Conservation (phyloP, 1,284 basidiomycete species). For the Cutaneotrichosporon sp. region DNA sequence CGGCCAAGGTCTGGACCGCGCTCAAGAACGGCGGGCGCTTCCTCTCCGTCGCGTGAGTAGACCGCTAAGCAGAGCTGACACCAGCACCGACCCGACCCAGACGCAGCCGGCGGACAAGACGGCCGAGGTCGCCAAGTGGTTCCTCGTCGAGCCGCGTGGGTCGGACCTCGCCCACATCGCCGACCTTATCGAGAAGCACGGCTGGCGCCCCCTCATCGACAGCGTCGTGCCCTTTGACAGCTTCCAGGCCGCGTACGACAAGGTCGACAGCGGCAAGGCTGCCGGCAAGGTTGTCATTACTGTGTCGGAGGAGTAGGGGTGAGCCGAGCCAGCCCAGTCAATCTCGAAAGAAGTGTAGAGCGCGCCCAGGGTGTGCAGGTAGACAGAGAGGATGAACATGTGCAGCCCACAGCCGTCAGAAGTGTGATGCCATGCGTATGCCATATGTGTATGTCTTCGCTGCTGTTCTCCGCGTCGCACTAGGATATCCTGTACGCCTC, state of each 20-base stretch:
- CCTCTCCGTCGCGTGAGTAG: slow-evolving; percentile 14
- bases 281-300: slow-evolving; percentile 23
- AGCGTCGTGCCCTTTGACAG: slow-evolving; percentile 17
- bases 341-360: background rate
- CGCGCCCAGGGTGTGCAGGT: no score
- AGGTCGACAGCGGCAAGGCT: slow-evolving; percentile 16
- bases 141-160: slow-evolving; percentile 23
- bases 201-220: slow-evolving; percentile 20
- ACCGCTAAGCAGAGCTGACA: background rate
- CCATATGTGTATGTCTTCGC: background rate
- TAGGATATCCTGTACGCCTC: slow-evolving; percentile 12
- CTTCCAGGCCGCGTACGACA: slow-evolving; percentile 17
- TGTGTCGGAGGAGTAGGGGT: background rate
- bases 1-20: slow-evolving; percentile 12
- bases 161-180: slow-evolving; percentile 16
- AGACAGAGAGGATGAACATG: background rate
- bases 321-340: no score
- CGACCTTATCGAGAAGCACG: slow-evolving; percentile 7
- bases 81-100: slow-evolving; percentile 9
- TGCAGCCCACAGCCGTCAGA: background rate
- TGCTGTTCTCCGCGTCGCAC: background rate
- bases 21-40: slow-evolving; percentile 16
- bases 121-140: slow-evolving; percentile 16
- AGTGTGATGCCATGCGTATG: background rate
- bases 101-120: slow-evolving; percentile 10